A percentile compares a stretch with the other conserved stretches of the same genome.
Conservation (phyloP, 306 rosid genomes). For the Fagus sylvatica region DNA sequence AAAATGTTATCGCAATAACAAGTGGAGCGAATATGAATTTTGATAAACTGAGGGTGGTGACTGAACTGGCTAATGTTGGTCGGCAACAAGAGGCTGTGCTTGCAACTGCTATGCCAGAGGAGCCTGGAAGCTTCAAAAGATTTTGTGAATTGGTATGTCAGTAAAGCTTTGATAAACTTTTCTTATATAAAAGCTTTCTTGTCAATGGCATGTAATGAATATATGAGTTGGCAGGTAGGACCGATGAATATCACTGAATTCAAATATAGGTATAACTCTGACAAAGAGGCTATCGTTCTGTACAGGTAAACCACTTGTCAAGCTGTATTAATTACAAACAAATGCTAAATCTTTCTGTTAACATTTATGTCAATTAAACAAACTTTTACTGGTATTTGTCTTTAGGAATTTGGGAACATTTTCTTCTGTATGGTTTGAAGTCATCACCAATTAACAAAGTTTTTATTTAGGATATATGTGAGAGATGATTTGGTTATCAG, state of each 20-base stretch:
- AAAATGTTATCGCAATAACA: conserved; percentile 77
- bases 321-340: background rate
- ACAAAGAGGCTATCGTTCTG: conserved; percentile 66
- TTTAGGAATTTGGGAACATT: background rate
- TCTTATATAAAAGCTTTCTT: background rate
- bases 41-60: conserved; percentile 80
- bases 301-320: conserved; percentile 57
- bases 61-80: conserved; percentile 97
- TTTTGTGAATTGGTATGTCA: conserved; percentile 76
- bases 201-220: conserved; percentile 17
- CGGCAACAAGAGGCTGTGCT: conserved; percentile 90
- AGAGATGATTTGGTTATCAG: conserved; percentile 4
- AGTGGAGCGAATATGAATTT: conserved; percentile 99
- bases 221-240: conserved; percentile 60
- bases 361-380: background rate
- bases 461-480: conserved; percentile 6
- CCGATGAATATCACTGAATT: conserved; percentile 83
- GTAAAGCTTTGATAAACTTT: conserved; percentile 1
- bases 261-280: conserved; percentile 72
- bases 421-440: background rate
- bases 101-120: conserved; percentile 73
- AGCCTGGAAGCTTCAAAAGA: conserved; percentile 82
- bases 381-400: background rate
- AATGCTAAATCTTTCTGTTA: conserved; percentile 5
- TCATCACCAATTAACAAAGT: conserved; percentile 6